A percentile compares a stretch with the other conserved stretches of the same genome.
Evolutionary conservation across 1,284 basidiomycete species (phyloP).

Genomic region (Prillingera fragicola): DNA sequence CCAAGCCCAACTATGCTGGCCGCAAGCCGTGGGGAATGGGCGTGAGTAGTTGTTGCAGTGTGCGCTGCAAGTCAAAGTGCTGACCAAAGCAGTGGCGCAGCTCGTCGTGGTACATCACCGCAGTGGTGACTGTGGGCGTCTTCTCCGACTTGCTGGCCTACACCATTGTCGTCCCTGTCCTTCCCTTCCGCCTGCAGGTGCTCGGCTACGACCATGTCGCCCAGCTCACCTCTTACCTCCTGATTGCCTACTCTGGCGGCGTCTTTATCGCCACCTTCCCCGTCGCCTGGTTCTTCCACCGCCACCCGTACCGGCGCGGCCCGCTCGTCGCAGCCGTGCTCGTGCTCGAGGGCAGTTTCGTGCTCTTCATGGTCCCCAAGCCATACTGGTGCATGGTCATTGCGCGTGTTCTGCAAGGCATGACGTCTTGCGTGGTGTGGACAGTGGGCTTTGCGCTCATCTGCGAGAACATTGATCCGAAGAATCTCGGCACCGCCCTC

Average conservation of each 20-base stretch:
- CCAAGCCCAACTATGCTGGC: too few species aligned
- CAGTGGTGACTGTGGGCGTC: conserved; percentile 32
- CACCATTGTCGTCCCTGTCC: conserved; percentile 54
- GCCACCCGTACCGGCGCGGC: conserved; percentile 51
- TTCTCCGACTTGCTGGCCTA: conserved; percentile 37
- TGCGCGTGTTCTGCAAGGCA: conserved; percentile 65
- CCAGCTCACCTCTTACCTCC: conserved; percentile 34
- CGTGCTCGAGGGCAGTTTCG: conserved; percentile 48
- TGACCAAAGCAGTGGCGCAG: conserved; percentile 25
- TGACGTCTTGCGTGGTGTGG: conserved; percentile 70
- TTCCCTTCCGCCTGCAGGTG: conserved; percentile 56
- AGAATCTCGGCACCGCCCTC: conserved; percentile 60
- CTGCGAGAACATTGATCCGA: conserved; percentile 63
- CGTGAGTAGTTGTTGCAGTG: not conserved
- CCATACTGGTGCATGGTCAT: conserved; percentile 65
- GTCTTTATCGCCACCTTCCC: conserved; percentile 58
- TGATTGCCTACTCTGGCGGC: conserved; percentile 38
- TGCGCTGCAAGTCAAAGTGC: not conserved
- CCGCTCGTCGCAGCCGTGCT: conserved; percentile 56
- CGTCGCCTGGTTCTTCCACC: conserved; percentile 63
- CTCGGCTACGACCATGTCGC: conserved; percentile 35
- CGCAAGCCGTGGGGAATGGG: not conserved
- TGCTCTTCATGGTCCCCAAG: conserved; percentile 71
- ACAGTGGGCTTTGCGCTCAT: conserved; percentile 34
- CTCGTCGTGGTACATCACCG: conserved; percentile 34